These are phyloP conservation scores for Agarophyton chilense DNA, from an alignment of 23 red algal genomes.

Conservation along the genomic window DNA sequence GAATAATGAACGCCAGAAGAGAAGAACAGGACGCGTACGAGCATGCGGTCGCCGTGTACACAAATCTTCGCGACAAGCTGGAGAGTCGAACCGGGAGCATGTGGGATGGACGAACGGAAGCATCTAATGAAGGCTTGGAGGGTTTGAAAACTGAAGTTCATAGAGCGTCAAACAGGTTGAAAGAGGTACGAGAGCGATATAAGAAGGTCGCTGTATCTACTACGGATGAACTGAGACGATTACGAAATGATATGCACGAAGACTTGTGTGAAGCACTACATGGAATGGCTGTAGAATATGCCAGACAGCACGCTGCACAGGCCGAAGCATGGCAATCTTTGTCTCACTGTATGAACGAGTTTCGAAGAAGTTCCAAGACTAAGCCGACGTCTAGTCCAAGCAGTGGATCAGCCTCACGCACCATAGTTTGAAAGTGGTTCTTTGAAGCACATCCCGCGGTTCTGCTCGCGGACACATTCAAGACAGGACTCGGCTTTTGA, in stretches of 20 bases:
- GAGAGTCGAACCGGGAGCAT: conserved; percentile 66
- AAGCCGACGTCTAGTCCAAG: neutral
- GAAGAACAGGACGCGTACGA: conserved; percentile 83
- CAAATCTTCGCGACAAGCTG: conserved; percentile 61
- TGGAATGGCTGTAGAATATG: conserved; percentile 7
- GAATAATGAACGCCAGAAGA: conserved; percentile 61
- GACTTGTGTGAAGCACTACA: conserved; percentile 42
- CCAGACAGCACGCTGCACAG: conserved; percentile 14
- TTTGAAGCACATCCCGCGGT: no score
- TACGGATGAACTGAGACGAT: conserved; percentile 66
- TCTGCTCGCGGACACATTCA: neutral
- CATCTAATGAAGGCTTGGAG: conserved; percentile 42
- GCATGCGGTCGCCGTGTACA: conserved; percentile 71
- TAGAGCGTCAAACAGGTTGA: conserved; percentile 22
- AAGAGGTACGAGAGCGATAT: conserved; percentile 52
- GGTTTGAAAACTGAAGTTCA: conserved; percentile 41
- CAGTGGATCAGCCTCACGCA: conserved; percentile 19
- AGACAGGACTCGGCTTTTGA: neutral
- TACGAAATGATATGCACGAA: conserved; percentile 68
- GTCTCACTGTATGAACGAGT: conserved; percentile 1
- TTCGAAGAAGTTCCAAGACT: conserved; percentile 7
- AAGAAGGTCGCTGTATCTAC: conserved; percentile 47
- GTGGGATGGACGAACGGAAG: conserved; percentile 41
- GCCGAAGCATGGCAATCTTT: conserved; percentile 11
- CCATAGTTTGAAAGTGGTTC: neutral